Conservation (phyloP, 2,329 filamentous ascomycete genomes). For the Aspergillus nomiae region DNA sequence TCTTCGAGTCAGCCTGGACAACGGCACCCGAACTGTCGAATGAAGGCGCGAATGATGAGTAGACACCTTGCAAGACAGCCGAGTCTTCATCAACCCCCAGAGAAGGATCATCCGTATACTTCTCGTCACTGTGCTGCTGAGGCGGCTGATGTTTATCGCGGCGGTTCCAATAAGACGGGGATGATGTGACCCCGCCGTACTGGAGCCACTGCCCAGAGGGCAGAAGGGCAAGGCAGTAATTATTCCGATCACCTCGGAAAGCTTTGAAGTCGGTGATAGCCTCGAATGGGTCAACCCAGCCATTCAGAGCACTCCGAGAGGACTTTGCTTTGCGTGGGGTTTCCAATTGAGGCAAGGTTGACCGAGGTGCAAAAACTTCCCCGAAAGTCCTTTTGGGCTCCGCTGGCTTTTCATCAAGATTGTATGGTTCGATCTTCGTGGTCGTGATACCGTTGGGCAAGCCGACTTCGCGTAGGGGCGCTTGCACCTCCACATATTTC, state of each 20-base stretch:
- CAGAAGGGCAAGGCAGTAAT: slow-evolving; percentile 44
- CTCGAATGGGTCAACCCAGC: slow-evolving; percentile 47
- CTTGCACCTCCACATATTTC: slow-evolving; percentile 43
- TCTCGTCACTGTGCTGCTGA: slow-evolving; percentile 25
- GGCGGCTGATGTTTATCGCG: slow-evolving; percentile 34
- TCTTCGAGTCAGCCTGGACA: slow-evolving; percentile 44
- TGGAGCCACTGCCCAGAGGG: slow-evolving; percentile 47
- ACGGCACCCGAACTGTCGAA: slow-evolving; percentile 49
- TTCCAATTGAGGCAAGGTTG: slow-evolving; percentile 42
- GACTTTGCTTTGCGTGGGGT: slow-evolving; percentile 40
- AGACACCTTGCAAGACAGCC: slow-evolving; percentile 45
- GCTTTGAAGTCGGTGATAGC: slow-evolving; percentile 35
- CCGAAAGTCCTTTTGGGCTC: slow-evolving; percentile 43
- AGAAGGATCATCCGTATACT: slow-evolving; percentile 30
- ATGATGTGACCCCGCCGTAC: slow-evolving; percentile 42
- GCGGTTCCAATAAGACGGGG: slow-evolving; percentile 41
- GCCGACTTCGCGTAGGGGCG: slow-evolving; percentile 62
- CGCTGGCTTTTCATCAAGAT: slow-evolving; percentile 31
- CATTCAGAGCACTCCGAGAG: slow-evolving; percentile 32
- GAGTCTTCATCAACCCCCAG: slow-evolving; percentile 35
- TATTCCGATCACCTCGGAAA: slow-evolving; percentile 40
- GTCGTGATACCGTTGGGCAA: slow-evolving; percentile 75
- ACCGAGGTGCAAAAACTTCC: slow-evolving; percentile 46
- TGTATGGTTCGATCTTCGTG: slow-evolving; percentile 64
- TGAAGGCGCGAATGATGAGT: slow-evolving; percentile 52